Conservation (phyloP, 2,329 filamentous ascomycete species). For the Colletotrichum simmondsii region DNA sequence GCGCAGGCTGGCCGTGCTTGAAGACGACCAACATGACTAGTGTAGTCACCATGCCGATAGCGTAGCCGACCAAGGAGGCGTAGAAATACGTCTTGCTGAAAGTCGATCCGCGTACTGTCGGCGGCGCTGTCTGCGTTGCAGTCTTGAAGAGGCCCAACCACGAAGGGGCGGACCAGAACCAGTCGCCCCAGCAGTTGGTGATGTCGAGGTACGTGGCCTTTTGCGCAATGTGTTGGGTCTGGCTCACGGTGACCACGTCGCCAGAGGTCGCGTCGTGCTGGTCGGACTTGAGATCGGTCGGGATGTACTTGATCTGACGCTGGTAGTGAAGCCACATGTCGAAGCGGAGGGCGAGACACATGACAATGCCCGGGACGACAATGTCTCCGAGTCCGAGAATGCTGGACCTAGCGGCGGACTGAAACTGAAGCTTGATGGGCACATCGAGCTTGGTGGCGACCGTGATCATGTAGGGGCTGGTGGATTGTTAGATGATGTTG, state of each 20-base stretch:
- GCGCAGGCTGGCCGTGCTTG: slow-evolving; percentile 86
- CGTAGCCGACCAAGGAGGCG: slow-evolving; percentile 80
- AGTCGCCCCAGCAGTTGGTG: slow-evolving; percentile 83
- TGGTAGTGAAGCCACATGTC: slow-evolving; percentile 89
- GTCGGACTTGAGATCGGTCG: slow-evolving; percentile 47
- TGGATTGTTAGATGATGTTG: slow-evolving; percentile 35
- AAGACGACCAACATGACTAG: slow-evolving; percentile 81
- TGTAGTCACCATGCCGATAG: slow-evolving; percentile 81
- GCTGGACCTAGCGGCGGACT: slow-evolving; percentile 71
- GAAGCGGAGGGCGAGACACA: slow-evolving; percentile 89
- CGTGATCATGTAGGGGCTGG: slow-evolving; percentile 82
- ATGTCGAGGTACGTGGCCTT: slow-evolving; percentile 65
- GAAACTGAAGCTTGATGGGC: slow-evolving; percentile 90
- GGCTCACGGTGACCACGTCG: slow-evolving; percentile 46
- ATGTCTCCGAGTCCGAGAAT: slow-evolving; percentile 97
- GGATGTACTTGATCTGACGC: slow-evolving; percentile 66
- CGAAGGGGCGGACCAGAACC: slow-evolving; percentile 74
- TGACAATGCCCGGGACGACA: slow-evolving; percentile 90
- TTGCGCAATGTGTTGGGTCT: slow-evolving; percentile 51
- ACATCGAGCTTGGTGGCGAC: slow-evolving; percentile 91
- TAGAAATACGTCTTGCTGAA: slow-evolving; percentile 91
- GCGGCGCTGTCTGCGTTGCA: slow-evolving; percentile 38
- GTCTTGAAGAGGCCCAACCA: slow-evolving; percentile 37
- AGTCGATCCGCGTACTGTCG: slow-evolving; percentile 51
- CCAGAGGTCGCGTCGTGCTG: slow-evolving; percentile 45